These are phyloP conservation scores for Mycena vitilis DNA, from an alignment of 768 basidiomycete species.

Conservation along the genomic window DNA sequence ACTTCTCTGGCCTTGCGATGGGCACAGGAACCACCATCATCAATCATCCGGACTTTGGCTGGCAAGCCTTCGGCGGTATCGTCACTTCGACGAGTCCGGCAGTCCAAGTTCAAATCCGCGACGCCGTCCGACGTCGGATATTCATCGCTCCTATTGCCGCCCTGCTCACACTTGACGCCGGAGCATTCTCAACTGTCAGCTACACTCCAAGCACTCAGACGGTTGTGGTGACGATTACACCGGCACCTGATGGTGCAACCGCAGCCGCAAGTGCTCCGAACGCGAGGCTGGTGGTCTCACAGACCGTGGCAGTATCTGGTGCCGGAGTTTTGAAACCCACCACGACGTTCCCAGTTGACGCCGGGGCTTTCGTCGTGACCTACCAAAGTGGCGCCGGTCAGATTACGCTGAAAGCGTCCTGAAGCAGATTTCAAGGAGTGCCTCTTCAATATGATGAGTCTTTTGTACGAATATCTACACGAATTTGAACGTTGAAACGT, in stretches of 20 bases:
- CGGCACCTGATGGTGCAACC: conserved; percentile 51
- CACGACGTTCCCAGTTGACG: conserved; percentile 49
- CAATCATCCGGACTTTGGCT: conserved; percentile 68
- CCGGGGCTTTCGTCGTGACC: conserved; percentile 60
- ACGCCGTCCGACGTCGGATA: conserved; percentile 61
- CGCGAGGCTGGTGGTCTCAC: conserved; percentile 58
- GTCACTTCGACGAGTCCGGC: conserved; percentile 54
- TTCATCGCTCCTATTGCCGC: conserved; percentile 63
- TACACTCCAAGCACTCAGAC: conserved; percentile 52
- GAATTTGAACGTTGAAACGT: too few relatives aligned
- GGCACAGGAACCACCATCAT: conserved; percentile 61
- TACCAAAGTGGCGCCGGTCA: conserved; percentile 53
- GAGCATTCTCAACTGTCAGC: conserved; percentile 58
- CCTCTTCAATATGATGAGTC: not conserved
- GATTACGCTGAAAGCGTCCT: conserved; percentile 44
- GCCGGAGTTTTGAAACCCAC: conserved; percentile 54
- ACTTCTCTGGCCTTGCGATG: conserved; percentile 66
- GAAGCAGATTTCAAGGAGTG: not conserved
- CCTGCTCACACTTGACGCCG: conserved; percentile 61
- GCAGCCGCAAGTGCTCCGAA: conserved; percentile 58
- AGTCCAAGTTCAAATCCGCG: conserved; percentile 57
- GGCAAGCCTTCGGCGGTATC: conserved; percentile 69
- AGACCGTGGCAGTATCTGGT: conserved; percentile 54
- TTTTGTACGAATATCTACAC: too few relatives aligned
- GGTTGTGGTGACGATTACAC: conserved; percentile 55